phyloP scores from a whole-genome alignment of 192 early-diverging fungal genomes.

The Podochytrium sp. region DNA sequence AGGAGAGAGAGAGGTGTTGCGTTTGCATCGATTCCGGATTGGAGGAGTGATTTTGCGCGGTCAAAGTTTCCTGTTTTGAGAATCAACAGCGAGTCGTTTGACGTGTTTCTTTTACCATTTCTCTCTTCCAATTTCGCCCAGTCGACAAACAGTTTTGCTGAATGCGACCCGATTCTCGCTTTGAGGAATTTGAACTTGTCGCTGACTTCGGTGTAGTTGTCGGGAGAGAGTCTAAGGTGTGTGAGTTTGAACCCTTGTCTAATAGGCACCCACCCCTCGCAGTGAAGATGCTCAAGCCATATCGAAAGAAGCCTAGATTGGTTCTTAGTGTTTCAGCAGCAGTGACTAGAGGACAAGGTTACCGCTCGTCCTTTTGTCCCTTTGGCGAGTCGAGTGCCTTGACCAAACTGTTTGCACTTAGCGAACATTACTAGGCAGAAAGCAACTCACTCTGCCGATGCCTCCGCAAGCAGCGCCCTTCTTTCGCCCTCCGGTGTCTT shows the following conservation, averaged over 20 bases:
- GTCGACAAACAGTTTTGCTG: slow-evolving; percentile 33
- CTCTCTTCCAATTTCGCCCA: slow-evolving; percentile 46
- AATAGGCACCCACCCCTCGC: slow-evolving; percentile 6
- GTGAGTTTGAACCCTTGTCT: not conserved
- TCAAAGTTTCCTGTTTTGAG: slow-evolving; percentile 20
- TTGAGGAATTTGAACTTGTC: slow-evolving; percentile 47
- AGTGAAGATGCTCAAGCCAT: slow-evolving; percentile 22
- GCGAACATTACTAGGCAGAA: not conserved
- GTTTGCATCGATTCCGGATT: slow-evolving; percentile 27
- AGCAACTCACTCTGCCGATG: not conserved
- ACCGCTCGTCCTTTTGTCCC: not conserved
- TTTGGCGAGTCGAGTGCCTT: not conserved
- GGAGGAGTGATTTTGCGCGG: slow-evolving; percentile 26
- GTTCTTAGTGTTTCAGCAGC: not conserved
- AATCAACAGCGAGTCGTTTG: not conserved
- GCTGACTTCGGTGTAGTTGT: slow-evolving; percentile 34
- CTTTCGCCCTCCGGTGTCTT: not conserved
- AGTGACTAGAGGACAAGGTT: not conserved
- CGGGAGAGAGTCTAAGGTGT: not conserved
- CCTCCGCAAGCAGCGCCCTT: not conserved
- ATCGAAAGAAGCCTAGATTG: slow-evolving; percentile 2
- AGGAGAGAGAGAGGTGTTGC: slow-evolving; percentile 24
- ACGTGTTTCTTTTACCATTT: not conserved
- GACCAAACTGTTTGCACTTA: not conserved
- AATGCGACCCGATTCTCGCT: slow-evolving; percentile 26